Evolutionary conservation across 192 early-diverging fungal species (phyloP).

Genomic region (Cladochytrium replicatum): DNA sequence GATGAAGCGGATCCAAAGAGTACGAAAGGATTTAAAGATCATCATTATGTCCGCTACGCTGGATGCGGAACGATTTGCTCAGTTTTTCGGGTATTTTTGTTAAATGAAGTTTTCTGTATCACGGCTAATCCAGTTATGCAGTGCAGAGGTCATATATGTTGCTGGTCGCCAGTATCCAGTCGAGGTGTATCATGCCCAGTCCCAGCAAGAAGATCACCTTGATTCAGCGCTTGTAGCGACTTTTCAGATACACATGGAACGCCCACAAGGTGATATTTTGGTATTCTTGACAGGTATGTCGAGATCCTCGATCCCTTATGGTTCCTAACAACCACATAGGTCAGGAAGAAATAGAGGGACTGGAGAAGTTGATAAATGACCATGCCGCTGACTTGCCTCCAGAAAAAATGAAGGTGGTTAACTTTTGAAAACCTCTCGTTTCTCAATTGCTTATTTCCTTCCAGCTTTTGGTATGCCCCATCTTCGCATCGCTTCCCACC

Average conservation of each 20-base stretch:
- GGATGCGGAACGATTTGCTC: constrained; percentile 83
- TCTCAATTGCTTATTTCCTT: constrained; percentile 11
- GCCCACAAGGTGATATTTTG: constrained; percentile 81
- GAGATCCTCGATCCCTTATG: constrained; percentile 2
- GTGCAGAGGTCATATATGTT: constrained; percentile 74
- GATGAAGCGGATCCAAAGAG: constrained; percentile 77
- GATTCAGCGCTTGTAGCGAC: constrained; percentile 78
- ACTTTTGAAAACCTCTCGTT: neutral
- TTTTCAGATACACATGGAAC: constrained; percentile 82
- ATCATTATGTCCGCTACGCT: constrained; percentile 96
- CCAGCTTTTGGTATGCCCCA: constrained; percentile 69
- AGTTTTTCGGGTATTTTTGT: constrained; percentile 66
- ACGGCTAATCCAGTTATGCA: constrained; percentile 6
- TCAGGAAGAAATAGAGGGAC: constrained; percentile 89
- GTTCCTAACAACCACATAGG: constrained; percentile 18
- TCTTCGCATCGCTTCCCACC: constrained; percentile 88
- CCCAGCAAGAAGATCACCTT: constrained; percentile 84
- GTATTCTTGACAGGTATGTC: constrained; percentile 86
- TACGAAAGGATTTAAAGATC: constrained; percentile 69
- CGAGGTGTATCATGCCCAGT: constrained; percentile 61
- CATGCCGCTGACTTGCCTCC: constrained; percentile 53
- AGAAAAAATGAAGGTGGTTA: constrained; percentile 13
- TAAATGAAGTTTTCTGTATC: neutral
- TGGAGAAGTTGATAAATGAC: constrained; percentile 74
- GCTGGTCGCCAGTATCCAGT: constrained; percentile 89